Evolutionary conservation across 495 filamentous ascomycete genomes (phyloP).

Genomic region (Neurospora sp.): DNA sequence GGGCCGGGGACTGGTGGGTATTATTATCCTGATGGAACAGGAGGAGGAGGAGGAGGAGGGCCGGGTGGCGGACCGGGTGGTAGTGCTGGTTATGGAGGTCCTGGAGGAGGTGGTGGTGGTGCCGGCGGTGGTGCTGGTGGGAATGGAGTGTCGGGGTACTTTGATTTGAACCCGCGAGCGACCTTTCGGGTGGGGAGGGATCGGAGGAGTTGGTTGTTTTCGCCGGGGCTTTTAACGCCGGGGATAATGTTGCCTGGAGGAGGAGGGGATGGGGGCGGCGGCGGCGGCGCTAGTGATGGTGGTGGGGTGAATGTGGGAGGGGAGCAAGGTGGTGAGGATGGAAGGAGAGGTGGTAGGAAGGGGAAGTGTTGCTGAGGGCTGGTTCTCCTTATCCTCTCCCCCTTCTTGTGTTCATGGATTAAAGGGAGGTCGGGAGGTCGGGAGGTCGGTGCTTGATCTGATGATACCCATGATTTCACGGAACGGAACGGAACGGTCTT

Average conservation of each 20-base stretch:
- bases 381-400: background rate
- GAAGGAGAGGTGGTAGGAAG: background rate
- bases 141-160: slow-evolving; percentile 29
- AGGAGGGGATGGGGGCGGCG: background rate
- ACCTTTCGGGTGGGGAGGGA: slow-evolving; percentile 56
- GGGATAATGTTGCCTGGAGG: slow-evolving; percentile 13
- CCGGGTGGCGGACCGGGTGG: background rate
- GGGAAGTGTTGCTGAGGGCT: background rate
- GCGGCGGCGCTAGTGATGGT: background rate
- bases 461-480: background rate
- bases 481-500: background rate
- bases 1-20: background rate
- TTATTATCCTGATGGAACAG: background rate
- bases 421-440: background rate
- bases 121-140: background rate
- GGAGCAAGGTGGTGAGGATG: background rate
- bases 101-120: background rate
- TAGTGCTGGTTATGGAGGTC: background rate
- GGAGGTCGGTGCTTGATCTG: background rate
- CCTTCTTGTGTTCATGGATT: background rate
- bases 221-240: slow-evolving; percentile 42
- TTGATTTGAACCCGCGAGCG: slow-evolving; percentile 37
- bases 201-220: slow-evolving; percentile 51
- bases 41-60: background rate
- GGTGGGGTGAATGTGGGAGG: background rate